phyloP scores from a whole-genome alignment of 1,284 basidiomycete genomes.

The Apiotrichum laibachii region DNA sequence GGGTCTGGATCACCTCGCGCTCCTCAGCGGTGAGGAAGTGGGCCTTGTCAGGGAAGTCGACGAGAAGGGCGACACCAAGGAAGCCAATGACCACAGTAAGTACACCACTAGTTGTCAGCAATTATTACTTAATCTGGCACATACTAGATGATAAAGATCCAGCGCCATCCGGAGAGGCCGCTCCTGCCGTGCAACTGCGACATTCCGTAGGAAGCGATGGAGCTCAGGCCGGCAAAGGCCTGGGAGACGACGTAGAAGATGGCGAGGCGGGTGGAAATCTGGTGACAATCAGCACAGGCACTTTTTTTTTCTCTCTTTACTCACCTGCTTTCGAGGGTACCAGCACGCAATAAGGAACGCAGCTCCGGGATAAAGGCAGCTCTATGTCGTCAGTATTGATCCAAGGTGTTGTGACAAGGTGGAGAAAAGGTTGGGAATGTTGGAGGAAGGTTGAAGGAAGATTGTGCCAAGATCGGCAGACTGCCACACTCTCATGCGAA shows the following conservation, averaged over 20 bases:
- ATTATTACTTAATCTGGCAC: too few species aligned
- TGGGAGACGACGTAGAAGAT: constrained; percentile 48
- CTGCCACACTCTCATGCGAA: too few species aligned
- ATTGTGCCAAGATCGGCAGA: too few species aligned
- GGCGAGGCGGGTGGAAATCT: constrained; percentile 37
- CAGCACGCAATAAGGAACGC: constrained; percentile 37
- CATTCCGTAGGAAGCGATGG: constrained; percentile 40
- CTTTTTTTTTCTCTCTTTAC: too few species aligned
- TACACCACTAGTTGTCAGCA: constrained; percentile 8
- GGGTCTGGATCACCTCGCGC: constrained; percentile 45
- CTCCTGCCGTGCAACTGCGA: constrained; percentile 31
- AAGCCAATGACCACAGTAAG: constrained; percentile 44
- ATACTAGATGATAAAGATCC: constrained; percentile 28
- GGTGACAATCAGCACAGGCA: too few species aligned
- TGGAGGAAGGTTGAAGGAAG: too few species aligned
- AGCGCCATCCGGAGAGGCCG: constrained; percentile 41
- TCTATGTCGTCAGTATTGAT: too few species aligned
- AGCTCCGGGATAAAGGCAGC: constrained; percentile 42
- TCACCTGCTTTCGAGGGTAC: too few species aligned
- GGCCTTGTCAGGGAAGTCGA: constrained; percentile 55
- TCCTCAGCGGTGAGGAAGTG: constrained; percentile 52
- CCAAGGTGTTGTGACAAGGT: too few species aligned
- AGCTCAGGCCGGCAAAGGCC: constrained; percentile 41
- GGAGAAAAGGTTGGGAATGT: too few species aligned
- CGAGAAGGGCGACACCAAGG: constrained; percentile 33